phyloP scores from a whole-genome alignment of 495 filamentous ascomycete genomes.

The Penicillium longicatenatum region DNA sequence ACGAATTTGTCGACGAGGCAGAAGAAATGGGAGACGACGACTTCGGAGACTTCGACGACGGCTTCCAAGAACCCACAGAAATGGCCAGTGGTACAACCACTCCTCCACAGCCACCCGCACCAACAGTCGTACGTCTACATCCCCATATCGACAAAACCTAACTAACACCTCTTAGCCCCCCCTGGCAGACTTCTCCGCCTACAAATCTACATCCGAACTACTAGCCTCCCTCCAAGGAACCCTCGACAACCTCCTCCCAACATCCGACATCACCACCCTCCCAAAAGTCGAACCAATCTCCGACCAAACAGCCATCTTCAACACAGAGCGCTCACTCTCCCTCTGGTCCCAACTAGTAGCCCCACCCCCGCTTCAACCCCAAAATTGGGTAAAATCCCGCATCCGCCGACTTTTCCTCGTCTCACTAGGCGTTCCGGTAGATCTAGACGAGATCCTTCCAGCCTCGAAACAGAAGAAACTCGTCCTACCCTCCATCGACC shows the following conservation, averaged over 20 bases:
- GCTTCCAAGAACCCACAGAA: conserved; percentile 70
- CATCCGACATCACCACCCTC: conserved; percentile 40
- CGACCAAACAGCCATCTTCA: conserved; percentile 51
- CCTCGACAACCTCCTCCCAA: conserved; percentile 58
- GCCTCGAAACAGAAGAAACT: conserved; percentile 98
- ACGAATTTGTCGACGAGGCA: conserved; percentile 88
- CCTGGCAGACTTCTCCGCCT: conserved; percentile 71
- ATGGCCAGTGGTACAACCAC: conserved; percentile 29
- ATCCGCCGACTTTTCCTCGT: conserved; percentile 96
- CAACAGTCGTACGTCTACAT: conserved; percentile 50
- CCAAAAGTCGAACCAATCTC: conserved; percentile 47
- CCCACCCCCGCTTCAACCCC: conserved; percentile 90
- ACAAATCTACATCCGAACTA: conserved; percentile 54
- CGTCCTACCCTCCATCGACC: conserved; percentile 80
- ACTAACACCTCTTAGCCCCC: conserved; percentile 51
- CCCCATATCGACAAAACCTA: neutral
- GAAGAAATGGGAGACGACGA: conserved; percentile 66
- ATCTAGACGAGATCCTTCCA: conserved; percentile 95
- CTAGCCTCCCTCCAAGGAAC: conserved; percentile 47
- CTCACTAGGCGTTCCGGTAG: conserved; percentile 91
- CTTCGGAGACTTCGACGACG: conserved; percentile 91
- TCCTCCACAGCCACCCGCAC: conserved; percentile 44
- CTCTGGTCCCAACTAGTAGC: conserved; percentile 97
- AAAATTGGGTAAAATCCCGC: conserved; percentile 96
- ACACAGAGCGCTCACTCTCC: conserved; percentile 70